Percentiles rank a stretch among this genome's conserved stretches.
Conservation (phyloP, 495 filamentous ascomycete genomes). For the Xeromyces bisporus region DNA sequence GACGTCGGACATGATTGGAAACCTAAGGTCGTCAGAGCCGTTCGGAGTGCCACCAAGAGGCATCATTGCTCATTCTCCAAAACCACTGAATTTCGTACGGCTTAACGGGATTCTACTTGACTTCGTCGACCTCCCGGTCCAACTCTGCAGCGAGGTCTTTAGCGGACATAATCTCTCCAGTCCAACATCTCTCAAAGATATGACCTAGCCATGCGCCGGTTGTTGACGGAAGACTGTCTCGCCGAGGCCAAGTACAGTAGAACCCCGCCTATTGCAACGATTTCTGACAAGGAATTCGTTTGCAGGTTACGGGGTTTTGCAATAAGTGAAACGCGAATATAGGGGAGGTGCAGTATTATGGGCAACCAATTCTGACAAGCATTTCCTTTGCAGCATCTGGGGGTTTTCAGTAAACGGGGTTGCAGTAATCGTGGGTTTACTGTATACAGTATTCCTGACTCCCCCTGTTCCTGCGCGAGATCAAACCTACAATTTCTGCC, state of each 20-base stretch:
- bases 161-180: background rate
- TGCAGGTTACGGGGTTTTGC: too few species aligned
- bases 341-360: too few species aligned
- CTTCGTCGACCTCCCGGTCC: background rate
- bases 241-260: slow-evolving; percentile 1
- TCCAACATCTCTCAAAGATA: slow-evolving; percentile 3
- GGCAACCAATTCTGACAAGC: too few species aligned
- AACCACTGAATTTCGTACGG: slow-evolving; percentile 1
- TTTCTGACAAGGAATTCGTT: too few species aligned
- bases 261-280: too few species aligned
- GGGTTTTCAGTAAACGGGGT: too few species aligned
- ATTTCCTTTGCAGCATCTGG: too few species aligned
- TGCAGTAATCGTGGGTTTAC: too few species aligned
- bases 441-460: background rate
- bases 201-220: slow-evolving; percentile 1
- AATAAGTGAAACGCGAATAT: too few species aligned
- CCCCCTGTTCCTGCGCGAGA: background rate
- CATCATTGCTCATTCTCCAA: slow-evolving; percentile 1
- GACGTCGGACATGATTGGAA: slow-evolving; percentile 1
- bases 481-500: slow-evolving; percentile 1
- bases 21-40: slow-evolving; percentile 4
- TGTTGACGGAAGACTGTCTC: slow-evolving; percentile 1
- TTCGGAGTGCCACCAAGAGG: slow-evolving; percentile 1
- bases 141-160: slow-evolving; percentile 2
- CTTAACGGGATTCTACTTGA: background rate